Evolutionary conservation across 495 filamentous ascomycete species (phyloP).

Genomic region (Neurospora sp.): DNA sequence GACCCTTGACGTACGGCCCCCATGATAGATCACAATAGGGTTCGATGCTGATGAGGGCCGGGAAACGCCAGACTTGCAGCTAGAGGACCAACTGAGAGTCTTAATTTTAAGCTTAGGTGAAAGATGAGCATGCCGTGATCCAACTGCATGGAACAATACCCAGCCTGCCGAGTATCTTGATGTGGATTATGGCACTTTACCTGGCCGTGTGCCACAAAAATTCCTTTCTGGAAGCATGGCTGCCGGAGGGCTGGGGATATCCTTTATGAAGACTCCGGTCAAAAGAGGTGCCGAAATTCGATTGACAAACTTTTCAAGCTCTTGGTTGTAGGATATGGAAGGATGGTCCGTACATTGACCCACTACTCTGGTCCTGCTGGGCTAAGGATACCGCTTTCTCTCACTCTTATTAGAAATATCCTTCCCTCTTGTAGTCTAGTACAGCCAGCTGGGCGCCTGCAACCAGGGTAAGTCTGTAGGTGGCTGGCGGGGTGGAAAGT

Average conservation of each 20-base stretch:
- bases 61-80: not conserved
- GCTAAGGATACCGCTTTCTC: no score
- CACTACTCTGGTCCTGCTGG: not conserved
- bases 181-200: not conserved
- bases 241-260: not conserved
- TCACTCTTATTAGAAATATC: no score
- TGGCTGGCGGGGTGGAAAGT: no score
- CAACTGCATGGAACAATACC: not conserved
- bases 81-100: not conserved
- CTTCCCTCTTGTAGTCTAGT: no score
- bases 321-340: not conserved
- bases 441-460: no score
- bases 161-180: not conserved
- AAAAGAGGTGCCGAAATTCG: not conserved
- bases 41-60: not conserved
- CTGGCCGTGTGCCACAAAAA: not conserved
- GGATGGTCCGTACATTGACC: not conserved
- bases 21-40: not conserved
- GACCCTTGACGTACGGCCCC: not conserved
- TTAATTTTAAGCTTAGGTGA: not conserved
- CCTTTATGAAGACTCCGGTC: not conserved
- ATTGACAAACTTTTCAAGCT: not conserved
- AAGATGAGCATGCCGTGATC: not conserved
- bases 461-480: no score
- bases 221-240: not conserved